phyloP scores from a whole-genome alignment of 306 rosid species.

The Dicorynia guianensis region DNA sequence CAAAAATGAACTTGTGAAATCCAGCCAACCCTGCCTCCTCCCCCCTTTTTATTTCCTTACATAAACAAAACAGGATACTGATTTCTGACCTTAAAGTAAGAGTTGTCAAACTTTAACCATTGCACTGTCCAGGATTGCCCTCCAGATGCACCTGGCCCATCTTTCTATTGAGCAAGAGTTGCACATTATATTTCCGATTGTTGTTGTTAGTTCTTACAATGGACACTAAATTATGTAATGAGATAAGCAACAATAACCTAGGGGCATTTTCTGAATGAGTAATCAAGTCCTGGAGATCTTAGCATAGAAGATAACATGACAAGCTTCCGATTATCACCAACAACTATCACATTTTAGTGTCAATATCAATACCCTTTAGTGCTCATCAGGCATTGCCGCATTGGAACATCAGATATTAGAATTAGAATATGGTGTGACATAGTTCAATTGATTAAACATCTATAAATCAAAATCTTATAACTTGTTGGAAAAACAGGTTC shows the following conservation, averaged over 20 bases:
- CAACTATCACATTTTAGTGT: neutral
- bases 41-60: constrained; percentile 10
- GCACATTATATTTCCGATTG: constrained; percentile 37
- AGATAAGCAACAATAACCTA: constrained; percentile 24
- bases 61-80: constrained; percentile 14
- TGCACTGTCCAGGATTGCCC: constrained; percentile 97
- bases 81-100: constrained; percentile 83
- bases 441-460: constrained; percentile 6
- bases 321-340: neutral
- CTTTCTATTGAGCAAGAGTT: constrained; percentile 67
- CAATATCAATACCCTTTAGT: constrained; percentile 2
- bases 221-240: constrained; percentile 24
- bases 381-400: neutral
- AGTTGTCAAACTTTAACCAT: constrained; percentile 97
- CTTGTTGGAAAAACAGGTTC: constrained; percentile 19
- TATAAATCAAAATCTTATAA: neutral
- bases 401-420: constrained; percentile 15
- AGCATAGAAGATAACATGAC: constrained; percentile 13
- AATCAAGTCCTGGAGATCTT: neutral
- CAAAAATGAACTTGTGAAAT: constrained; percentile 35
- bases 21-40: neutral
- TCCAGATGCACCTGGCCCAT: constrained; percentile 98
- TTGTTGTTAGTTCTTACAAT: neutral
- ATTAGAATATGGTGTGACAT: constrained; percentile 11
- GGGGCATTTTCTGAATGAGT: constrained; percentile 10